phyloP scores from a whole-genome alignment of 179 eudicot species.

The Spinacia oleracea region DNA sequence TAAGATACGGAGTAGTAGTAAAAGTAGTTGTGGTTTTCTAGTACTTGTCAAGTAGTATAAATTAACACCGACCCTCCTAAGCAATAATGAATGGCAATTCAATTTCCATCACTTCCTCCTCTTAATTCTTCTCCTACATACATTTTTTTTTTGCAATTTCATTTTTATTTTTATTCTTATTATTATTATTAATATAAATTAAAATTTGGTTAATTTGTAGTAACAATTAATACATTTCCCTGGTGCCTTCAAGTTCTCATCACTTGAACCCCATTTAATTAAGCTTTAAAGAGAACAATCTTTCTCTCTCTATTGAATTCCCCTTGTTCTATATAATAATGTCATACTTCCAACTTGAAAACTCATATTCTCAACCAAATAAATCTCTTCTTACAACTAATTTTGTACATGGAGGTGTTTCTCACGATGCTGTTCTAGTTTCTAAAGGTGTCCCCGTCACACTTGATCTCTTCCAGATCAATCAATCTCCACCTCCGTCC shows the following conservation, averaged over 20 bases:
- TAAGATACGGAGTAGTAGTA: not conserved
- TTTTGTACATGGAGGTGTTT: not conserved
- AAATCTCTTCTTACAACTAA: not conserved
- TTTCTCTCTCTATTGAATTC: not conserved
- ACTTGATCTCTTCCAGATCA: conserved; percentile 31
- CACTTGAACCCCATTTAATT: conserved; percentile 26
- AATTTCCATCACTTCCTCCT: conserved; percentile 8
- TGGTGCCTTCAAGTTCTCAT: conserved; percentile 15
- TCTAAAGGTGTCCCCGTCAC: conserved; percentile 17
- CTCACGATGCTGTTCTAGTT: conserved; percentile 20
- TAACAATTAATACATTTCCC: conserved; percentile 30
- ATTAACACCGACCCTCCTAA: conserved; percentile 27
- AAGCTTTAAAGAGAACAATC: conserved; percentile 26
- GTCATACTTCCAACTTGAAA: conserved; percentile 32
- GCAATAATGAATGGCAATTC: conserved; percentile 28
- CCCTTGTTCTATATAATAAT: conserved; percentile 35
- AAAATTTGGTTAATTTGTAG: not conserved
- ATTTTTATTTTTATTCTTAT: not conserved
- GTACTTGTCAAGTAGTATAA: not conserved
- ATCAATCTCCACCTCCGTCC: conserved; percentile 12
- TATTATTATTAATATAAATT: not conserved
- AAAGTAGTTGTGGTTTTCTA: conserved; percentile 31
- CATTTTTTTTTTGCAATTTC: conserved; percentile 17
- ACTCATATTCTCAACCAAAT: conserved; percentile 19
- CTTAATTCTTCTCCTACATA: conserved; percentile 19